Evolutionary conservation across 2,329 filamentous ascomycete genomes (phyloP).

Genomic region (Arachnopeziza araneosa): DNA sequence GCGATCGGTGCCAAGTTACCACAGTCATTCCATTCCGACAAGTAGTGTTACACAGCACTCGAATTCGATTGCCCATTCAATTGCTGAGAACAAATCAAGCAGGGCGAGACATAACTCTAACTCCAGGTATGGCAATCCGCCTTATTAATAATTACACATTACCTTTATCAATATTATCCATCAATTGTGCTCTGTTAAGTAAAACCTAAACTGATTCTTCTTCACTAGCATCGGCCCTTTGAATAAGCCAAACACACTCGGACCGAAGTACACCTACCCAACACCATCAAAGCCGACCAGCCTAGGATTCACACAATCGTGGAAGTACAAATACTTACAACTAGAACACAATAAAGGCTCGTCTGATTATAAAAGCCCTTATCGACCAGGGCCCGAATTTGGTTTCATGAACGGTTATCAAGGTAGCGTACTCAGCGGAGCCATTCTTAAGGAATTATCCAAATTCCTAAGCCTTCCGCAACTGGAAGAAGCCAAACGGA

Average conservation of each 20-base stretch:
- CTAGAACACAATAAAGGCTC: constrained; percentile 54
- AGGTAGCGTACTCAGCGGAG: constrained; percentile 26
- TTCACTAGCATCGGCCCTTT: background rate
- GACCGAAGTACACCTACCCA: background rate
- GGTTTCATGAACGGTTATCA: constrained; percentile 59
- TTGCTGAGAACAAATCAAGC: background rate
- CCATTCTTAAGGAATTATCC: background rate
- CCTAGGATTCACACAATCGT: constrained; percentile 17
- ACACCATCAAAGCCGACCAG: constrained; percentile 15
- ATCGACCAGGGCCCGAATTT: constrained; percentile 40
- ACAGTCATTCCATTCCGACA: background rate
- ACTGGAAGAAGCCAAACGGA: background rate
- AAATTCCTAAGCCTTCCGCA: background rate
- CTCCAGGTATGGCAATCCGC: background rate
- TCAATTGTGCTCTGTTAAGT: background rate
- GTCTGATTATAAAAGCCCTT: constrained; percentile 54
- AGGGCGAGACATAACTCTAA: background rate
- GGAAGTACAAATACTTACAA: constrained; percentile 47
- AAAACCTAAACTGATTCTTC: background rate
- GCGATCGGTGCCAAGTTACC: background rate
- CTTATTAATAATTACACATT: background rate
- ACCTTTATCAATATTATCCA: background rate
- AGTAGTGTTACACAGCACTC: background rate
- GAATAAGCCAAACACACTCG: background rate
- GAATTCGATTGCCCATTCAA: background rate